Base-by-base conservation (phyloP, 2,329 filamentous ascomycete species). In the Claviceps sp. region DNA sequence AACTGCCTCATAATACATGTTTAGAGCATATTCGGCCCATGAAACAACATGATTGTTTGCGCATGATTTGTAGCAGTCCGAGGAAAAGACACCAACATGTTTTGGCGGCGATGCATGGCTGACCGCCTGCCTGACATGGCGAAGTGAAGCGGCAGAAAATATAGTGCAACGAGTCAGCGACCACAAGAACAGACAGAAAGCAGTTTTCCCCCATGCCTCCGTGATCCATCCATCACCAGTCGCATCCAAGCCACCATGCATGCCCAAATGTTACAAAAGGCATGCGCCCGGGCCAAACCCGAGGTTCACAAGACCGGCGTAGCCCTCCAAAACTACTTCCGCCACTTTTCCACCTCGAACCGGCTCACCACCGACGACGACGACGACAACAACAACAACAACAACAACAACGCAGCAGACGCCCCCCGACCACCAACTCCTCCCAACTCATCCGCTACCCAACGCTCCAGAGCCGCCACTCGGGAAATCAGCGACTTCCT, bases 211-310 rank as follows among this genome's bases (percentile, higher is more conserved):
- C 42, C 4, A 20, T 43, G 42, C 42, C 34, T 50, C 36, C 16
- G 8, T 49, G 16, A 39, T 22, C 20, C 20, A 2, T 20, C 20
- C 20, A 40, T 7, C 52, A 56, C 16, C 52, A 57, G 51, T 44
- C 7, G 43, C 46, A 22, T 42, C 37, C 53, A 51, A 55, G 54
- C 52, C 58, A 57, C 54, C 54, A 70, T 70, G 68, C 64, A 67
- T 52, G 62, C 63, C 42, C 66, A 68, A 57, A 62, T 63, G 42
- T 61, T 71, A 50, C 67, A 67, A 59, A 69, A 67, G 57, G 61
- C 63, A 47, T 65, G 63, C 56, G 58, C 58, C 54, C 66, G 66
- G 50, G 61, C 66, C 55, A 62, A 62, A 58, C 64, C 64, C 34
- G 65, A 68, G 56, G 55, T 65, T 44, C 56, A 62, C 52, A 62